These are phyloP conservation scores for Amanita fuliginea DNA, from an alignment of 768 basidiomycete genomes.

Conservation along the genomic window DNA sequence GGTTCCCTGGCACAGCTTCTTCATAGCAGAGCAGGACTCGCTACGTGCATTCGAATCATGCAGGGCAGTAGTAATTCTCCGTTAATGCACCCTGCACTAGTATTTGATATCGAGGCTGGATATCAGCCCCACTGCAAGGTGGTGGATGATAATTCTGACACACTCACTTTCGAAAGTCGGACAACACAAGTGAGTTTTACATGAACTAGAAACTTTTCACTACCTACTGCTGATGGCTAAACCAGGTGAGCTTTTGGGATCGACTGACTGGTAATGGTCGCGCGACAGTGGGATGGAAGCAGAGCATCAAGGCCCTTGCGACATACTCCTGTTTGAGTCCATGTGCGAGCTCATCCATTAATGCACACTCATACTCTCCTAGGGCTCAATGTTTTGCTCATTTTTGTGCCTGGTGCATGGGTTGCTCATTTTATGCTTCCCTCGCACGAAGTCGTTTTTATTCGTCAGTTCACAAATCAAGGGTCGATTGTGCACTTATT, in stretches of 20 bases:
- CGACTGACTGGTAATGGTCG: constrained; percentile 14
- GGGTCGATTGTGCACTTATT: neutral
- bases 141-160: neutral
- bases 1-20: neutral
- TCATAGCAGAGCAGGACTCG: neutral
- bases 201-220: neutral
- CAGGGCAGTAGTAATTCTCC: neutral
- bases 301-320: constrained; percentile 22
- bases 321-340: constrained; percentile 22
- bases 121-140: neutral
- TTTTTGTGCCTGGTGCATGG: constrained; percentile 33
- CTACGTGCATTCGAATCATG: neutral
- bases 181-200: neutral
- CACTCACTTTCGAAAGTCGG: neutral
- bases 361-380: neutral
- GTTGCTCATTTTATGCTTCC: constrained; percentile 19
- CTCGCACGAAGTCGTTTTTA: constrained; percentile 11
- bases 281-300: constrained; percentile 15
- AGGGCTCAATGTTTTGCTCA: constrained; percentile 31
- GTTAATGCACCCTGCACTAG: neutral
- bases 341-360: neutral
- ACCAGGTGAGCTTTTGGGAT: constrained; percentile 12
- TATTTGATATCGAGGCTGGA: neutral
- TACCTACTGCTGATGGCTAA: neutral
- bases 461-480: neutral